Evolutionary conservation across 768 basidiomycete species (phyloP).

Genomic region (Suillus paluster): DNA sequence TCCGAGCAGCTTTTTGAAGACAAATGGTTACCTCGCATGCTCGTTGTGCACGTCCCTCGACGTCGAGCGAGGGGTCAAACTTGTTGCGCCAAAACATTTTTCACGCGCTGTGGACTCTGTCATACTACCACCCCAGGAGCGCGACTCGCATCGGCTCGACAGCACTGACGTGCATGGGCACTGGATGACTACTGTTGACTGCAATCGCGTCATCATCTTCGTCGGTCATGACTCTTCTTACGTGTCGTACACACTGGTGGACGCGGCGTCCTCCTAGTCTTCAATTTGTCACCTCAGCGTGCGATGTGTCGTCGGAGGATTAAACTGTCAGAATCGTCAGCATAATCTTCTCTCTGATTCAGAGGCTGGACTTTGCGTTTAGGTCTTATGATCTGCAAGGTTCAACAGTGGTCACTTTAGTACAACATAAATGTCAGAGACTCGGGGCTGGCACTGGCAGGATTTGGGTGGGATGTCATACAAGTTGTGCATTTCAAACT

Average conservation of each 20-base stretch:
- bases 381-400: slow-evolving; percentile 18
- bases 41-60: slow-evolving; percentile 73
- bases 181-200: slow-evolving; percentile 40
- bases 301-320: slow-evolving; percentile 20
- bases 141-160: slow-evolving; percentile 49
- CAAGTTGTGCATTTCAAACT: not conserved
- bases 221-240: slow-evolving; percentile 21
- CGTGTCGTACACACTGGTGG: slow-evolving; percentile 15
- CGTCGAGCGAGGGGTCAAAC: slow-evolving; percentile 55
- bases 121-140: slow-evolving; percentile 76
- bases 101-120: slow-evolving; percentile 62
- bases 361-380: slow-evolving; percentile 29
- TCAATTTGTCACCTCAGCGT: slow-evolving; percentile 7
- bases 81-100: slow-evolving; percentile 94
- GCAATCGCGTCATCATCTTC: not conserved
- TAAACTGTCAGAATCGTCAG: slow-evolving; percentile 29
- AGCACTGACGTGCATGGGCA: slow-evolving; percentile 48
- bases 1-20: slow-evolving; percentile 1
- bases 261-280: slow-evolving; percentile 22
- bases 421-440: no score
- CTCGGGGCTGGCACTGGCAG: no score
- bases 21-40: slow-evolving; percentile 78
- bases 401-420: no score
- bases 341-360: slow-evolving; percentile 19
- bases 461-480: no score